Percentiles rank a stretch among this genome's conserved stretches.
These are phyloP conservation scores for Diaporthe citri DNA, from an alignment of 2,329 filamentous ascomycete genomes.

Conservation along the genomic window DNA sequence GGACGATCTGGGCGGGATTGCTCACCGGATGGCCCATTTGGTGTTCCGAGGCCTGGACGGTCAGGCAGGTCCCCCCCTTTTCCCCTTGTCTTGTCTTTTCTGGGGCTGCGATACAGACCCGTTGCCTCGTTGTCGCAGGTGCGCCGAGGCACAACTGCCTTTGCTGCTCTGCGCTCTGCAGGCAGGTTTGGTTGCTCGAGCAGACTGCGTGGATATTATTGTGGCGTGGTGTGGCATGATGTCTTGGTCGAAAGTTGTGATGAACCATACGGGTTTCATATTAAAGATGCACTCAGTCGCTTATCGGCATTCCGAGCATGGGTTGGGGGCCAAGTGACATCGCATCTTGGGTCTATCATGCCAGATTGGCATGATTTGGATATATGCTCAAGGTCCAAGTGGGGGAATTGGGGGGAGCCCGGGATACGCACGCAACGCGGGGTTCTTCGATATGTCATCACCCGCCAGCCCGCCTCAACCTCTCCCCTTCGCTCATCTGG, in stretches of 20 bases:
- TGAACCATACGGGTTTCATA: constrained; percentile 18
- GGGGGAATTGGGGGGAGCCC: background rate
- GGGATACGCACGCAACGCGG: constrained; percentile 24
- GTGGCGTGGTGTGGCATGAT: constrained; percentile 23
- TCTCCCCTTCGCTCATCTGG: background rate
- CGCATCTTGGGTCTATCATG: constrained; percentile 12
- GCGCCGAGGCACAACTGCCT: background rate
- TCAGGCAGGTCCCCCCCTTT: background rate
- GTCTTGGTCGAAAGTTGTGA: constrained; percentile 23
- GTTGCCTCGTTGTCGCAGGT: background rate
- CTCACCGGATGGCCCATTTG: background rate
- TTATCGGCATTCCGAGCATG: constrained; percentile 9
- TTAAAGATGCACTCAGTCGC: constrained; percentile 6
- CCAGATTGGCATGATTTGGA: constrained; percentile 25
- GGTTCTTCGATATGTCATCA: constrained; percentile 33
- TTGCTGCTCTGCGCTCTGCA: too few relatives aligned
- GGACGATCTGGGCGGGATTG: constrained; percentile 5
- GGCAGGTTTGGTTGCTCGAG: background rate
- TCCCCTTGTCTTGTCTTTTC: background rate
- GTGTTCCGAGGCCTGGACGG: background rate
- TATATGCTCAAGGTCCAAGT: background rate
- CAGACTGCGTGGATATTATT: background rate
- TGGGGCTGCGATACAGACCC: background rate
- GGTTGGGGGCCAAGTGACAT: background rate
- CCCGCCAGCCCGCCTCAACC: background rate